Evolutionary conservation across 2,329 filamentous ascomycete genomes (phyloP).

Genomic region (Dactylellina cionopaga): DNA sequence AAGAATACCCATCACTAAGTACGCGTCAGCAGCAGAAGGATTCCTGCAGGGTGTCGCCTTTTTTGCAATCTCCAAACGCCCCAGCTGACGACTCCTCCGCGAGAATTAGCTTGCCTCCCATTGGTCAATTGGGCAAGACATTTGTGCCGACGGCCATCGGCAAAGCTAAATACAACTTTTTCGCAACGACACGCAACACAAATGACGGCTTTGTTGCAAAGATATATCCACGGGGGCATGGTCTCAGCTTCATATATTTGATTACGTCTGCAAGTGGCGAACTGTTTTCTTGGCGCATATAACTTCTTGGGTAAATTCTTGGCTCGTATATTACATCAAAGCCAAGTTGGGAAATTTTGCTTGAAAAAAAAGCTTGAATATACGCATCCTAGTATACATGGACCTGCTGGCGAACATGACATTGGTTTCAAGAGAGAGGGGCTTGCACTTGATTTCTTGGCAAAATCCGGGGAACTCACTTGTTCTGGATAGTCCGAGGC

Average conservation of each 20-base stretch:
- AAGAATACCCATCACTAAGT: too few relatives aligned
- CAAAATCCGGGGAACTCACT: too few relatives aligned
- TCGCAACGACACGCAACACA: conserved; percentile 25
- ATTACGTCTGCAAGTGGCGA: conserved; percentile 32
- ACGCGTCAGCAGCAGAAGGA: conserved; percentile 30
- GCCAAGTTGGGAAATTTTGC: too few relatives aligned
- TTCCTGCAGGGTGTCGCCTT: background rate
- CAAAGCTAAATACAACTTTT: conserved; percentile 42
- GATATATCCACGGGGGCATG: conserved; percentile 29
- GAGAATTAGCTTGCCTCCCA: background rate
- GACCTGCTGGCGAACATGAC: conserved; percentile 27
- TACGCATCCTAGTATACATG: background rate
- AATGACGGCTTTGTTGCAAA: background rate
- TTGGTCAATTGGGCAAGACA: conserved; percentile 39
- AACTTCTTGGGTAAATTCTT: conserved; percentile 27
- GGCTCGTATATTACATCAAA: too few relatives aligned
- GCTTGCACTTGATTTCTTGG: too few relatives aligned
- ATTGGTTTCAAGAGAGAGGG: background rate
- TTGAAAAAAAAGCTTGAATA: conserved; percentile 35
- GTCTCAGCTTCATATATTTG: conserved; percentile 44
- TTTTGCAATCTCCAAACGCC: background rate
- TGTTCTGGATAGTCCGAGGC: background rate
- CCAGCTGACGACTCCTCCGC: conserved; percentile 29
- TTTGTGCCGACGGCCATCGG: conserved; percentile 4
- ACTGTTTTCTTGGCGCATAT: too few relatives aligned